A percentile compares a stretch with the other conserved stretches of the same genome.
phyloP scores from a whole-genome alignment of 2,329 filamentous ascomycete species.

The Penicillium italicum region DNA sequence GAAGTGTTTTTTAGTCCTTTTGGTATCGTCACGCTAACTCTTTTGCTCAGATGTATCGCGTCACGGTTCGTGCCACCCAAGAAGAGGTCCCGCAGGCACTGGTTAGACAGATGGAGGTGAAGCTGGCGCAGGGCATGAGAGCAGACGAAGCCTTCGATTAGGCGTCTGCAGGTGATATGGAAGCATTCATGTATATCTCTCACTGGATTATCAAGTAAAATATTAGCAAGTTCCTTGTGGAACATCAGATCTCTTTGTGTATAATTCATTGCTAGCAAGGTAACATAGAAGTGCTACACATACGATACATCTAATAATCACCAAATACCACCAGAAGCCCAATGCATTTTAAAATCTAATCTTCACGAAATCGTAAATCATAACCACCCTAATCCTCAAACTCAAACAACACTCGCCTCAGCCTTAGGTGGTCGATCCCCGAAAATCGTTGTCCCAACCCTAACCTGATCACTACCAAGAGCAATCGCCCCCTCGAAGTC shows the following conservation, averaged over 20 bases:
- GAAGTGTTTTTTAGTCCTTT: not conserved
- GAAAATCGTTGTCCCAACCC: constrained; percentile 92
- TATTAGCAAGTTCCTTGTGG: constrained; percentile 13
- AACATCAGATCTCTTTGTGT: constrained; percentile 5
- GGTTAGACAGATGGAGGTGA: constrained; percentile 82
- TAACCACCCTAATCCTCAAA: not conserved
- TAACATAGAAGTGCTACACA: not conserved
- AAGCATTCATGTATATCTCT: constrained; percentile 22
- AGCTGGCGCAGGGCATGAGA: constrained; percentile 57
- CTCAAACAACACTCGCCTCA: constrained; percentile 64
- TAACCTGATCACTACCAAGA: constrained; percentile 82
- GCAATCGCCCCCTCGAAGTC: constrained; percentile 87
- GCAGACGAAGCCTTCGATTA: constrained; percentile 14
- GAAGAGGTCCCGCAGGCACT: constrained; percentile 78
- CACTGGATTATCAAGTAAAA: constrained; percentile 17
- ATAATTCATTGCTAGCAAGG: not conserved
- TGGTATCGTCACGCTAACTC: constrained; percentile 11
- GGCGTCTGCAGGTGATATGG: not conserved
- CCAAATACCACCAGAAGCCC: not conserved
- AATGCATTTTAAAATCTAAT: not conserved
- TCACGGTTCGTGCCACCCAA: constrained; percentile 91
- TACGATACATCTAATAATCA: not conserved
- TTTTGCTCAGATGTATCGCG: constrained; percentile 74
- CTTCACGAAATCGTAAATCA: constrained; percentile 16
- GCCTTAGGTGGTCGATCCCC: constrained; percentile 74